Base-by-base conservation (phyloP, 108 stramenopile genomes). In the Skeletonema costatum region DNA sequence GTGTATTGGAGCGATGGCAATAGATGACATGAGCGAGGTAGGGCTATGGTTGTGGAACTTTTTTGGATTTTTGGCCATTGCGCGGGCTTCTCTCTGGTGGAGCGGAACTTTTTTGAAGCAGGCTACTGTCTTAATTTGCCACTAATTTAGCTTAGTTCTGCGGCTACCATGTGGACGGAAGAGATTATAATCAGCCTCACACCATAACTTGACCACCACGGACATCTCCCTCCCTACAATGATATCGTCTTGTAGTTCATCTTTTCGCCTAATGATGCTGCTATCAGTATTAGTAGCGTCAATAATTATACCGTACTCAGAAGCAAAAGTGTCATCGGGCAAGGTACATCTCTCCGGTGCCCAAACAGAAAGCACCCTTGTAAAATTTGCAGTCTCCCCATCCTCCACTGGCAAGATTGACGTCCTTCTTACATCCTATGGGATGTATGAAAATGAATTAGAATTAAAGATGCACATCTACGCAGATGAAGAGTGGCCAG, bases 341-440 rank as follows among this genome's bases (percentile, higher is more conserved):
- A 56, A 56, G n/a, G 85, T 89, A 25, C 67, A 73, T 64, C 74
- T 95, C 11, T 79, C 80, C 4, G 94, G 94, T 5, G 75, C 81
- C 11, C 74, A 84, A 31, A 87, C 94, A 12, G 92, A 92, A 70
- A 67, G 84, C 59, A 85, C 88, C 16, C 77, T 95, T 32, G 78
- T 85, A 4, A 89, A 85, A 68, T 95, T 95, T 70, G 89, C 92
- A 32, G 74, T 95, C 12, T 77, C 81, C 2, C 66, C 88, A 14
- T 64, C 61, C 2, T 76, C 78, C 7, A 51, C 73, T 8, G 80
- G 66, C 70, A 67, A 73, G 14, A 65, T 81, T 8, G 80, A 70
- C 29, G 60, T 77, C 33, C 75, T 62, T 32, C 38, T 84, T 11
- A 76, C 79, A 1, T 77, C 80, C 14, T 66, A 74, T 59, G 81